Base-by-base conservation (phyloP, 768 basidiomycete genomes). In the Chalciporus chontae region DNA sequence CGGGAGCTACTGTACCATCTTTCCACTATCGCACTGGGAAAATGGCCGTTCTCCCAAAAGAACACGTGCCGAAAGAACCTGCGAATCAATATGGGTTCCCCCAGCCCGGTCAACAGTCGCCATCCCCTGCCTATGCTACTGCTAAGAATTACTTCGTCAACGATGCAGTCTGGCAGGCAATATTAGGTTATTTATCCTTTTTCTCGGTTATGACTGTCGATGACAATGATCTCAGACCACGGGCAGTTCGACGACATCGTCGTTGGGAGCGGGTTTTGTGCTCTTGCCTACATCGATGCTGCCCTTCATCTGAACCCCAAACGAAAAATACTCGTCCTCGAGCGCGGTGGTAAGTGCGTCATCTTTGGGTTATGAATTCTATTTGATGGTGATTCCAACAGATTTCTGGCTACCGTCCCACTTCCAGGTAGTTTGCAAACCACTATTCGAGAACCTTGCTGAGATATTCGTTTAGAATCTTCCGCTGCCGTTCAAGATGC, bases 281-380 rank as follows among this genome's bases (percentile, higher is more conserved):
- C 57, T 21, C 57, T 59, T 24, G 57, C 57, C 4, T 59, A 59
- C 44, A 48, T 59, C 26, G 55, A 53, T 26, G 37, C 34, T 10
- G 53, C 57, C n/a, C 57, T 59, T 17, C 13, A 48, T 31, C 17
- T 52, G 34, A 23, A 59, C 17, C 57, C 57, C 10, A 40, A 32
- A 34, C 40, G 57, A 37, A 48, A 39, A 45, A 59, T 59, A 18
- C 57, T 59, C 38, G 44, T 59, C 9, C 53, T 51, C 17, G 57
- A 59, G 32, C 51, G 57, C 18, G 47, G 58, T 29, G 46, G 53
- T 46, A 24, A 41, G 23, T 34, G 26, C 5, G 3, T 8, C 17
- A 9, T 34, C 2, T n/a, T 11, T 7, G 13, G 10, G 9, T 8
- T 7, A 11, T 34, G 2, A 3, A 11, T 27, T 4, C 14, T 19